phyloP scores from a whole-genome alignment of 495 filamentous ascomycete genomes.

The Penicillium arizonense region DNA sequence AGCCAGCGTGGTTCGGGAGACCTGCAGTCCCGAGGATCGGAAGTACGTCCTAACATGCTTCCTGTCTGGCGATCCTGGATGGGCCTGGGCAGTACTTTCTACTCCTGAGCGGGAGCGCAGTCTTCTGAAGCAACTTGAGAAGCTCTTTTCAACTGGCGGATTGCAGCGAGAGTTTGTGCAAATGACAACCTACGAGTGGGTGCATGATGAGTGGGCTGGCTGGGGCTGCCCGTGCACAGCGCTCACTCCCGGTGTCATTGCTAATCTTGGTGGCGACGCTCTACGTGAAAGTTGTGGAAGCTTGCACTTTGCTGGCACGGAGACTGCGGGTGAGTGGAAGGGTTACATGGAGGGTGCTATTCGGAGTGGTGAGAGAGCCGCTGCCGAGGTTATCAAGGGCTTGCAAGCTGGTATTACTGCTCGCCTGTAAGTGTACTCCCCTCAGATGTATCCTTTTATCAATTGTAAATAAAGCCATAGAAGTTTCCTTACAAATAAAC shows the following conservation, averaged over 20 bases:
- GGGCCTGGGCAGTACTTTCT: constrained; percentile 24
- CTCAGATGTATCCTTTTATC: too few species aligned
- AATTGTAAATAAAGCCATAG: too few species aligned
- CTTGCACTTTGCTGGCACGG: constrained; percentile 50
- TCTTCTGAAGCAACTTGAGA: background rate
- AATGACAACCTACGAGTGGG: constrained; percentile 27
- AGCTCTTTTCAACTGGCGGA: background rate
- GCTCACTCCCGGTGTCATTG: constrained; percentile 24
- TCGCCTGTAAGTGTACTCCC: too few species aligned
- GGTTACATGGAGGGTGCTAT: constrained; percentile 54
- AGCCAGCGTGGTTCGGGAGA: constrained; percentile 38
- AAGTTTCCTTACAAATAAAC: too few species aligned
- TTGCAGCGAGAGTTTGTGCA: constrained; percentile 11
- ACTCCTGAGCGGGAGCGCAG: constrained; percentile 7
- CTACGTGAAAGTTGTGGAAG: constrained; percentile 17
- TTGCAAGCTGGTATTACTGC: background rate
- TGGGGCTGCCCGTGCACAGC: constrained; percentile 25
- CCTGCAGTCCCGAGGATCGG: constrained; percentile 24
- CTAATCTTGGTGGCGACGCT: constrained; percentile 9
- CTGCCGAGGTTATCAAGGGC: constrained; percentile 29
- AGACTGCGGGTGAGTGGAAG: constrained; percentile 41
- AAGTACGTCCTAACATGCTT: constrained; percentile 45
- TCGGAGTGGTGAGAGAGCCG: constrained; percentile 33
- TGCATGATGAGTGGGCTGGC: constrained; percentile 19
- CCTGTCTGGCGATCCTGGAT: constrained; percentile 30